Base-by-base conservation (phyloP, 1,139 yeast species). In the Zygosaccharomyces pseudobailii region DNA sequence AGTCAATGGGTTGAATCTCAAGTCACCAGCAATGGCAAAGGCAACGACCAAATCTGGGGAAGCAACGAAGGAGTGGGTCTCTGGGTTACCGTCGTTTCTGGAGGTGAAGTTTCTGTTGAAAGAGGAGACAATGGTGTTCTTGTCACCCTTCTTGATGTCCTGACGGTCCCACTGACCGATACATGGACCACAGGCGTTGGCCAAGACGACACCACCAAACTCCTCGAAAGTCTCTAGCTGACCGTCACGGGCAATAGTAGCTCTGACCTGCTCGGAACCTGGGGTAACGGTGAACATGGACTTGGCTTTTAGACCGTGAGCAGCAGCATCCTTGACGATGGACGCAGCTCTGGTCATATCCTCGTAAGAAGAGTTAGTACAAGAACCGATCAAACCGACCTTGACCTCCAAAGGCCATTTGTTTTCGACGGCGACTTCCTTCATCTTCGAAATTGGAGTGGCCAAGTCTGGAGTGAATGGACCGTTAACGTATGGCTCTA, bases 121-220 rank as follows among this genome's bases (percentile, higher is more conserved):
- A 59, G 97, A 90, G 34, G 97, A 87, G 61, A 92, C 96, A 77
- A 92, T 92, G 62, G 98, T 87, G 84, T 90, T 90, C 81, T 87
- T 88, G 71, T 88, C 97, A 75, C 97, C 97, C 83, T 89, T 92
- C 79, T 87, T 80, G 71, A 90, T 81, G 71, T 92, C 97, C 69
- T 81, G 89, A 79, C 98, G 87, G 71, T 92, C 97, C 98, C 98
- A 92, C 80, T 92, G 98, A 71, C 98, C 98, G 69, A 92, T 92
- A 82, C 98, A 90, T 72, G 98, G 98, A 72, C 98, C 98, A 80
- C 98, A 90, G 56, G 98, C 98, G 71, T 92, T 92, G 59, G 98
- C 97, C 72, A 92, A 79, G 54, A 92, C 96, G 55, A 84, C 78
- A 75, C 96, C 97, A 66, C 97, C 97, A 61, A 85, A 86, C 67